Evolutionary conservation across 352 stramenopile genomes (phyloP).

Genomic region (Globisporangium okanoganense): DNA sequence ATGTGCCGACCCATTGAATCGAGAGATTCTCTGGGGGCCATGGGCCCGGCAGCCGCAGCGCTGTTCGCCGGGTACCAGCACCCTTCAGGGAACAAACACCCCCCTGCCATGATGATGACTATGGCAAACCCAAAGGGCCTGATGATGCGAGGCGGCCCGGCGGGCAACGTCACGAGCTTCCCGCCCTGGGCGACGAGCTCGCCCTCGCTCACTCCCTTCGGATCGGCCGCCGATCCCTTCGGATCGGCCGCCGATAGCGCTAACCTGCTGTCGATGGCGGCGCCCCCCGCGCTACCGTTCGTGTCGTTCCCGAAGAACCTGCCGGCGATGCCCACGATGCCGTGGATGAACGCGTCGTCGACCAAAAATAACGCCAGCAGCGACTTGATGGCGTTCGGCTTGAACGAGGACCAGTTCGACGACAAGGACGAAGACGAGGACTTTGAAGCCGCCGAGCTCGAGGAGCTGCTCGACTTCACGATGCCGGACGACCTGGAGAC

Average conservation of each 20-base stretch:
- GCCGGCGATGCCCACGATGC: constrained; percentile 51
- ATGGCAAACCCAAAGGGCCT: constrained; percentile 16
- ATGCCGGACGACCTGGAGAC: constrained; percentile 55
- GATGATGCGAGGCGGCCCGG: constrained; percentile 18
- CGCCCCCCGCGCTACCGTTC: constrained; percentile 56
- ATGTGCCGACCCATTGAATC: constrained; percentile 87
- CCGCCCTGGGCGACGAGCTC: constrained; percentile 26
- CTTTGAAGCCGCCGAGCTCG: constrained; percentile 64
- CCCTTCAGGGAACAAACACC: constrained; percentile 37
- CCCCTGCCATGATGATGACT: constrained; percentile 17
- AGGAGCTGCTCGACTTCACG: constrained; percentile 74
- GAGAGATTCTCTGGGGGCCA: constrained; percentile 74
- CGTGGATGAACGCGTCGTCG: constrained; percentile 15
- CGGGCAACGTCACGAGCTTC: constrained; percentile 17
- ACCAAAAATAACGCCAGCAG: constrained; percentile 6
- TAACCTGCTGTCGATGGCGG: constrained; percentile 61
- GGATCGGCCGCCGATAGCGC: no score
- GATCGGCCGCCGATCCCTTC: no score
- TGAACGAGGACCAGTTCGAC: constrained; percentile 36
- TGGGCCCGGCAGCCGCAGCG: constrained; percentile 63
- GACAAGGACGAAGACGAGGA: constrained; percentile 23
- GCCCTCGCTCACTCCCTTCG: constrained; percentile 20
- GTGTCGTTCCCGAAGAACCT: constrained; percentile 64
- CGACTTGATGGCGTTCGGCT: constrained; percentile 39
- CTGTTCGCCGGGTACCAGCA: constrained; percentile 77